Percentiles rank a stretch among this genome's conserved stretches.
Conservation (phyloP, 345 rosid species). For the Brassica nigra region DNA sequence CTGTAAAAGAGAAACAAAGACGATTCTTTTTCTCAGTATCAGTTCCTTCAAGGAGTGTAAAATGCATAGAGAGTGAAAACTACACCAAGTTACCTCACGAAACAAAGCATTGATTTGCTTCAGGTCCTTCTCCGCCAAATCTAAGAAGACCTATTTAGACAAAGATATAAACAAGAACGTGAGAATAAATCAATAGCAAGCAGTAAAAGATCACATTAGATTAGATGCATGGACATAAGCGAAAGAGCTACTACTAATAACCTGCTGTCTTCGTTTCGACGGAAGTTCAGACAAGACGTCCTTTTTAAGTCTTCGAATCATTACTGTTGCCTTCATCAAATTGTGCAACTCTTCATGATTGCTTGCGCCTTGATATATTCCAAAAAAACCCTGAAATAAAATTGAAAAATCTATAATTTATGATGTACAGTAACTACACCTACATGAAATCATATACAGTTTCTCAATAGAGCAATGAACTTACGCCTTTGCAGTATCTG, state of each 20-base stretch:
- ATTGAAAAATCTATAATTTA: not conserved
- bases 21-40: constrained; percentile 22
- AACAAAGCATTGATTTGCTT: constrained; percentile 76
- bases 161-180: constrained; percentile 1
- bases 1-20: constrained; percentile 47
- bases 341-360: constrained; percentile 98
- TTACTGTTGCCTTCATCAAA: constrained; percentile 93
- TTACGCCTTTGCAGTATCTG: constrained; percentile 90
- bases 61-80: constrained; percentile 19
- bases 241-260: constrained; percentile 28
- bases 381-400: constrained; percentile 68
- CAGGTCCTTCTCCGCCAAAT: constrained; percentile 78
- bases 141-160: constrained; percentile 75
- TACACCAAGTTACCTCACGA: constrained; percentile 64
- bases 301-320: constrained; percentile 93
- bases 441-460: not conserved
- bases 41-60: constrained; percentile 5
- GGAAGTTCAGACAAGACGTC: constrained; percentile 94
- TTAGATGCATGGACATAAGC: not conserved
- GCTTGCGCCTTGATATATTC: constrained; percentile 88
- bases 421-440: constrained; percentile 16
- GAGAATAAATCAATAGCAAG: constrained; percentile 3
- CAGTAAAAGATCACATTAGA: not conserved
- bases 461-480: constrained; percentile 38
- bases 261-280: constrained; percentile 91